These are phyloP conservation scores for Dactylonectria macrodidyma DNA, from an alignment of 2,329 filamentous ascomycete species.

Conservation along the genomic window DNA sequence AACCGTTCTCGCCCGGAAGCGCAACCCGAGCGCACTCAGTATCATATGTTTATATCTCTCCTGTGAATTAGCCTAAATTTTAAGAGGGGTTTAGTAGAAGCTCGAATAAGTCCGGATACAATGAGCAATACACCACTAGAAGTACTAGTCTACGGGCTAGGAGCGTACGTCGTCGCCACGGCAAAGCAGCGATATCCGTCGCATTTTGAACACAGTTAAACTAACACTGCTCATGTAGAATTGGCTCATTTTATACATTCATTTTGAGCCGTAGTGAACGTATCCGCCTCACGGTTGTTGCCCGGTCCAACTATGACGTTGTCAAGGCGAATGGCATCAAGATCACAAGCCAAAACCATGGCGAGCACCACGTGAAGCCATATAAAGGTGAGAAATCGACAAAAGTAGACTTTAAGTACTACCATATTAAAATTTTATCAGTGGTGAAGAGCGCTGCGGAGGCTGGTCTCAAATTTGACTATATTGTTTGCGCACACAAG, in stretches of 20 bases:
- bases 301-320: constrained; percentile 71
- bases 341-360: constrained; percentile 69
- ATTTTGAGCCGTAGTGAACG: constrained; percentile 60
- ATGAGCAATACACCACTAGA: constrained; percentile 40
- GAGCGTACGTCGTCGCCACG: constrained; percentile 60
- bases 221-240: constrained; percentile 52
- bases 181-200: not conserved
- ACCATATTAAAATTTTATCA: not conserved
- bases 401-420: not conserved
- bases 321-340: constrained; percentile 68
- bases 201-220: too few relatives aligned
- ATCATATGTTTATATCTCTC: not conserved
- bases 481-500: constrained; percentile 42
- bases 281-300: constrained; percentile 71
- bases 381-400: constrained; percentile 52
- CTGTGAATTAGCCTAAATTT: too few relatives aligned
- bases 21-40: not conserved
- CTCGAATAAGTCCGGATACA: constrained; percentile 47
- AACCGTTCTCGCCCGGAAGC: not conserved
- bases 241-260: constrained; percentile 72
- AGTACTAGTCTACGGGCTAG: constrained; percentile 67
- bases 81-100: too few relatives aligned
- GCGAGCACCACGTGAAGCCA: constrained; percentile 66
- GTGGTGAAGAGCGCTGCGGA: constrained; percentile 37
- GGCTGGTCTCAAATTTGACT: constrained; percentile 36